phyloP scores from a whole-genome alignment of 2,329 filamentous ascomycete species.

The Helminthosporium solani region DNA sequence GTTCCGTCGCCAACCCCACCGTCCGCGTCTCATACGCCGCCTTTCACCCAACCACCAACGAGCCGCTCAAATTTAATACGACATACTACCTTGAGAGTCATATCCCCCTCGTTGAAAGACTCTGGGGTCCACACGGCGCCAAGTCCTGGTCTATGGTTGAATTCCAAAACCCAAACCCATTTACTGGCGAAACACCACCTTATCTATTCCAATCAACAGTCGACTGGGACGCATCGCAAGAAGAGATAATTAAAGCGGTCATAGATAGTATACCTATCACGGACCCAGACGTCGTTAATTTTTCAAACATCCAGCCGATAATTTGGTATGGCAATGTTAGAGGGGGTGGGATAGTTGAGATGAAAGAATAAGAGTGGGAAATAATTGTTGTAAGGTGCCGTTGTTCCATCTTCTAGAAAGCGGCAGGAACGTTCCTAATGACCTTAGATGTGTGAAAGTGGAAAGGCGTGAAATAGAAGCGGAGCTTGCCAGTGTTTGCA shows the following conservation, averaged over 20 bases:
- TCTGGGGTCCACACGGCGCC: conserved; percentile 43
- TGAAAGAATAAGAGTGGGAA: too few species aligned
- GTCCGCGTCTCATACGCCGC: conserved; percentile 15
- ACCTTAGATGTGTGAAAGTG: too few species aligned
- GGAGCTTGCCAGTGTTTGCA: too few species aligned
- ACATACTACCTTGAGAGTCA: conserved; percentile 48
- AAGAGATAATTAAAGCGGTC: neutral
- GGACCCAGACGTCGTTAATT: conserved; percentile 15
- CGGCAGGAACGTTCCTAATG: too few species aligned
- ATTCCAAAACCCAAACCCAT: conserved; percentile 16
- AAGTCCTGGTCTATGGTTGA: conserved; percentile 19
- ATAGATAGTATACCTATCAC: neutral
- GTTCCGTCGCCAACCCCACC: neutral
- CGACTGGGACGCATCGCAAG: neutral
- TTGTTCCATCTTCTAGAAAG: too few species aligned
- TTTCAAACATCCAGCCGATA: conserved; percentile 18
- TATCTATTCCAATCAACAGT: conserved; percentile 15
- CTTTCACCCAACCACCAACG: conserved; percentile 39
- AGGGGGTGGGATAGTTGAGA: neutral
- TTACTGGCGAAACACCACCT: conserved; percentile 16
- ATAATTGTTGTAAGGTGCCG: too few species aligned
- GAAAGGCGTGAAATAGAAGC: too few species aligned
- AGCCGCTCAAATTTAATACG: conserved; percentile 44
- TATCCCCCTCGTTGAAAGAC: conserved; percentile 45
- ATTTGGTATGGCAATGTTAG: conserved; percentile 11